Percentiles rank a stretch among this genome's conserved stretches.
Evolutionary conservation across 2,329 filamentous ascomycete genomes (phyloP).

Genomic region (Leptographium flavum): DNA sequence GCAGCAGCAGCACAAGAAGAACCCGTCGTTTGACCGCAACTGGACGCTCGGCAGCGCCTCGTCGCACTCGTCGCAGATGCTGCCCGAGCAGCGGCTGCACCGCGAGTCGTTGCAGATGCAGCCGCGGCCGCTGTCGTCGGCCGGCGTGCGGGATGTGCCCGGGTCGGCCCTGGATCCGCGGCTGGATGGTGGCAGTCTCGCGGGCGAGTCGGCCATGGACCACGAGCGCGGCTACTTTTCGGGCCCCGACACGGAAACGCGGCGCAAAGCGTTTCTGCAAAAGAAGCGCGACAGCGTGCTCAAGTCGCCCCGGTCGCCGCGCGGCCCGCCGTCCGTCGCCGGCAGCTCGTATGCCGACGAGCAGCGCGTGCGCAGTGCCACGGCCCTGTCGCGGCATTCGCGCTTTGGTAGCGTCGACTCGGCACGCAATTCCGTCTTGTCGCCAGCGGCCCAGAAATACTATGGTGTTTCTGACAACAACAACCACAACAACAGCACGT

Average conservation of each 20-base stretch:
- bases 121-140: slow-evolving; percentile 36
- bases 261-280: slow-evolving; percentile 58
- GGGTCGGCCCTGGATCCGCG: slow-evolving; percentile 25
- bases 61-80: slow-evolving; percentile 15
- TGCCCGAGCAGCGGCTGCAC: neutral
- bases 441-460: slow-evolving; percentile 58
- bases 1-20: slow-evolving; percentile 31
- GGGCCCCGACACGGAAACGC: slow-evolving; percentile 62
- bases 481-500: slow-evolving; percentile 17
- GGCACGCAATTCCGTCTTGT: slow-evolving; percentile 41
- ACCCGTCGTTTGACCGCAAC: slow-evolving; percentile 55
- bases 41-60: slow-evolving; percentile 49
- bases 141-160: slow-evolving; percentile 32
- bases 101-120: slow-evolving; percentile 3
- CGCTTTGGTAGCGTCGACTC: slow-evolving; percentile 70
- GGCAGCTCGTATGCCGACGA: slow-evolving; percentile 51
- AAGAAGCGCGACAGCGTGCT: slow-evolving; percentile 56
- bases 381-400: slow-evolving; percentile 57
- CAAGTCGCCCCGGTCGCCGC: slow-evolving; percentile 45
- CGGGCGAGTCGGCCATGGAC: slow-evolving; percentile 38
- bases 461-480: too few relatives aligned
- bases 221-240: slow-evolving; percentile 89
- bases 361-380: slow-evolving; percentile 50
- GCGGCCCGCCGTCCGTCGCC: slow-evolving; percentile 24
- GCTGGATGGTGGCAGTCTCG: neutral